Evolutionary conservation across 31 red algal genomes (phyloP), one percentile per base, ranked within the genome.

Genomic region (Porphyra umbilicalis): DNA sequence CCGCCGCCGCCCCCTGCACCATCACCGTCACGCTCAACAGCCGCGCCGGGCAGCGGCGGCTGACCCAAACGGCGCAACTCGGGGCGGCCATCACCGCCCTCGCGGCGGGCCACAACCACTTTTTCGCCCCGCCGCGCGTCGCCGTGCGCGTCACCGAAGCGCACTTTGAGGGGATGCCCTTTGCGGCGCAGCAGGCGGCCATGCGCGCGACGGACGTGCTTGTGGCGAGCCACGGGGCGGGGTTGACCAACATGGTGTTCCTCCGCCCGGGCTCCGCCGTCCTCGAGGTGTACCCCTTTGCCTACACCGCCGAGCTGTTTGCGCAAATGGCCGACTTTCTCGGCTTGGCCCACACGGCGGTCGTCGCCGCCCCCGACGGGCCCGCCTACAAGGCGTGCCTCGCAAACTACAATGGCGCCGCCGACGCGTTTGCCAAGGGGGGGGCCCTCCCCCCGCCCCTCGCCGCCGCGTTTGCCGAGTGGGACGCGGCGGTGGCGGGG

Each of bases 251-350:
- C 80, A 38, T 89, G 75, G 81, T 96, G 4, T 96, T 90, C 77
- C 76, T 96, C 88, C 80, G 79, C 79, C 89, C 86, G 10, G 67
- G 79, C 1, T 57, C 84, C 33, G 75, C 93, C 1, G 81, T 96
- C 32, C 89, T 96, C 76, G 93, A 96, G 85, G 82, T 96, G 18
- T 96, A 89, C 57, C 89, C 89, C 36, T 96, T 96, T 80, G 77
- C 87, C 36, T 96, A 92, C 83, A 87, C 81, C 76, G 89, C 90
- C 31, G 89, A 90, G 74, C 93, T 88, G 31, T 96, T 92, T 71
- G 57, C 57, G 25, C 57, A 71, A 29, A 18, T 71, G 57, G 57
- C 57, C 11, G 57, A 71, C 20, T 25, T 71, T 25, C 25, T 71
- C 57, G 57, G 57, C 57, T 16, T 25, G 4, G 6, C 57, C 7